Base-by-base conservation (phyloP, 805 yeast genomes). In the Yamadazyma laniorum region DNA sequence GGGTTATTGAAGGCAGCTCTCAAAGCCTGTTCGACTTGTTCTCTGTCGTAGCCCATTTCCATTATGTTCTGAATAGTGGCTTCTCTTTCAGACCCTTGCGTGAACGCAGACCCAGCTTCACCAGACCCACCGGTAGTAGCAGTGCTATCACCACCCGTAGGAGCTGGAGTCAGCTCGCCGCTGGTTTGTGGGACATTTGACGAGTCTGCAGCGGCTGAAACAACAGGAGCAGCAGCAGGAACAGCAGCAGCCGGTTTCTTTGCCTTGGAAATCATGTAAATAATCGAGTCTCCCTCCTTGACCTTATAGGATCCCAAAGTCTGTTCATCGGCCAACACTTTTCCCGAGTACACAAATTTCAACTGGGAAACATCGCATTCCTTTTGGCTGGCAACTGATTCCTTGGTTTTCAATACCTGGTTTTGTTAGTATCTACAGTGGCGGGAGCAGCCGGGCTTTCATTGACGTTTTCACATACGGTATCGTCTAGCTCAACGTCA, bases 1-100 rank as follows among this genome's bases (percentile, higher is more conserved):
- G 99, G 98, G 63, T 93, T 90, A 66, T 91, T 91, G 68, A 80
- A 93, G 1, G 99, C 98, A 12, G 96, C 95, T 51, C 95, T 80
- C 58, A 93, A 68, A 0, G 99, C 99, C 32, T 80, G 77, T 63
- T 87, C 95, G 18, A 88, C 96, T 57, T 87, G 86, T 13, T 79
- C 75, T 51, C 95, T 80, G 35, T 84, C 87, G 57, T 89, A 93
- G 6, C 99, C 99, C 97, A 93, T 89, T 50, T 87, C 97, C 80
- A 89, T 77, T 60, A 93, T 89, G 56, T 83, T 83, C 42, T 72
- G 74, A 41, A 91, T 77, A 23, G 95, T 86, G 21, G 81, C 77
- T 52, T 85, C 88, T 50, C 96, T 77, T 43, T 82, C 82, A 27
- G 75, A 60, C 9, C 97, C 97, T 22, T 79, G 77, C 16, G 95